Evolutionary conservation across 345 rosid genomes (phyloP).

Genomic region (Noccaea bulbosa): DNA sequence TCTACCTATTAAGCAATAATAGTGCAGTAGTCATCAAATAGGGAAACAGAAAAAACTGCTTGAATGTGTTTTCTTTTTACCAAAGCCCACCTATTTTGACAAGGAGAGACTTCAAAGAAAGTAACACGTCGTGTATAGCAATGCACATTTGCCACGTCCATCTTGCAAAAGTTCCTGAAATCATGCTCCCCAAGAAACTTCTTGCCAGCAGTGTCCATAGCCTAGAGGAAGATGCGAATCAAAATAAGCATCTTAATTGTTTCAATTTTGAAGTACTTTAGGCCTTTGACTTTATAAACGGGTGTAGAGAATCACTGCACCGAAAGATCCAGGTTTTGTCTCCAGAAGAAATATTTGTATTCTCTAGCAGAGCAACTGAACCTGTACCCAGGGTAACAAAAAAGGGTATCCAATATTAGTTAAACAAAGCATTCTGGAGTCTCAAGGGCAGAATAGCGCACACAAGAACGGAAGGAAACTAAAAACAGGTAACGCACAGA

Average conservation of each 20-base stretch:
- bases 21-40: slow-evolving; percentile 20
- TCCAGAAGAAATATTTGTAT: slow-evolving; percentile 86
- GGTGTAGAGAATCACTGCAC: slow-evolving; percentile 47
- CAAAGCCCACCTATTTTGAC: slow-evolving; percentile 63
- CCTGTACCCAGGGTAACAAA: slow-evolving; percentile 51
- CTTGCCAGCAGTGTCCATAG: slow-evolving; percentile 81
- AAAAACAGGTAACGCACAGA: slow-evolving; percentile 38
- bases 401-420: too few relatives aligned
- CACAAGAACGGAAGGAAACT: neutral
- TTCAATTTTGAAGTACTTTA: slow-evolving; percentile 1
- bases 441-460: neutral
- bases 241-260: slow-evolving; percentile 25
- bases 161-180: slow-evolving; percentile 93
- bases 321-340: slow-evolving; percentile 63
- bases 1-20: neutral
- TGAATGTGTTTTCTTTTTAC: slow-evolving; percentile 25
- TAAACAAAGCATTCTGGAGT: neutral
- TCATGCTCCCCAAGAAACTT: slow-evolving; percentile 90
- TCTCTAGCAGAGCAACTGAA: slow-evolving; percentile 86
- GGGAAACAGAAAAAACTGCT: slow-evolving; percentile 11
- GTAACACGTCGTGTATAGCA: slow-evolving; percentile 65
- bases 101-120: slow-evolving; percentile 66
- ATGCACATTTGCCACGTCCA: slow-evolving; percentile 93
- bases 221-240: slow-evolving; percentile 47
- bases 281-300: slow-evolving; percentile 16